phyloP scores from a whole-genome alignment of 176 grass and related monocot species.

The Eragrostis curvula region DNA sequence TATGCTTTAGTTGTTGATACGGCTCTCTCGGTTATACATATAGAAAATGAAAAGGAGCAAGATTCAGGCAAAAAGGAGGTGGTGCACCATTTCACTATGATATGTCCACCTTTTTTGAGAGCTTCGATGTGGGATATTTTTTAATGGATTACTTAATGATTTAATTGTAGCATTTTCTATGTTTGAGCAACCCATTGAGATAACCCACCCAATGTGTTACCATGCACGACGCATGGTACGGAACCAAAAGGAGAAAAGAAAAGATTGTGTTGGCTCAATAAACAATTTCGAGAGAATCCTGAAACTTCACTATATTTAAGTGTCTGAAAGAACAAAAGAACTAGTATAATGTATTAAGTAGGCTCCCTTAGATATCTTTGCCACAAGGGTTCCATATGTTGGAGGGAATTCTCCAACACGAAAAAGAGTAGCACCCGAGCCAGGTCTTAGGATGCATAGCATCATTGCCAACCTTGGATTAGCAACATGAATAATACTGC shows the following conservation, averaged over 20 bases:
- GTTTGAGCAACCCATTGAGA: conserved; percentile 3
- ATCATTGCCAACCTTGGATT: conserved; percentile 14
- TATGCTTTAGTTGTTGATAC: conserved; percentile 47
- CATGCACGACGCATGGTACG: not conserved
- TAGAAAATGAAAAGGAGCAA: conserved; percentile 5
- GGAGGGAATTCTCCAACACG: conserved; percentile 33
- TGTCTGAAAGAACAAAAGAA: not conserved
- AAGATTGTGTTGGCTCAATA: not conserved
- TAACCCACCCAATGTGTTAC: not conserved
- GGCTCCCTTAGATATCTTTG: not conserved
- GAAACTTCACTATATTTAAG: not conserved
- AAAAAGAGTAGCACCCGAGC: conserved; percentile 22
- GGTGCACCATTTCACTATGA: conserved; percentile 5
- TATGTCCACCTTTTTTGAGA: not conserved
- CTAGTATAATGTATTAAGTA: not conserved
- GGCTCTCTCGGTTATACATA: not conserved
- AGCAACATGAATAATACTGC: conserved; percentile 18
- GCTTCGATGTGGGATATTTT: not conserved
- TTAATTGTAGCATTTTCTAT: not conserved
- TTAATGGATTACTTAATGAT: not conserved
- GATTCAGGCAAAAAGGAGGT: conserved; percentile 2
- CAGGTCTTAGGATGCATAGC: not conserved
- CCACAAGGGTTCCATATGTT: conserved; percentile 12
- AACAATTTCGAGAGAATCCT: not conserved
- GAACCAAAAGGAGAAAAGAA: not conserved